phyloP scores from a whole-genome alignment of 148 eudicot genomes.

The Arctostaphylos glauca region DNA sequence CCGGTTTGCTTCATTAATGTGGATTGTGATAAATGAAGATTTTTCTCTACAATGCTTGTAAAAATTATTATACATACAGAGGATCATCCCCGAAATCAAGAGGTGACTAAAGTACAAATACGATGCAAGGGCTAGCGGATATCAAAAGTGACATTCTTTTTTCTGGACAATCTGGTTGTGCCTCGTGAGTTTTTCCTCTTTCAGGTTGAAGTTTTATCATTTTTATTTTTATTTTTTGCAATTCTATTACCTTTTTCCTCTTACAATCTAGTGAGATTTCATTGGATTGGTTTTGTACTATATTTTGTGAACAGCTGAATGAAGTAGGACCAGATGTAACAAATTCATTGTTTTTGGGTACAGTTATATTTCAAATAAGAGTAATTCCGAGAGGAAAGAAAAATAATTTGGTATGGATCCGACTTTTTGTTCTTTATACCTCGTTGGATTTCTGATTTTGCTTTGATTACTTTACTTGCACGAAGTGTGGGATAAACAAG shows the following conservation, averaged over 20 bases:
- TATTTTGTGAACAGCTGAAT: constrained; percentile 26
- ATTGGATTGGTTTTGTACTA: constrained; percentile 42
- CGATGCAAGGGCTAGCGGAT: constrained; percentile 42
- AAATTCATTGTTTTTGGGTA: constrained; percentile 23
- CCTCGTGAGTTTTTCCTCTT: constrained; percentile 14
- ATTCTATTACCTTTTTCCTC: constrained; percentile 19
- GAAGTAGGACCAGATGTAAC: constrained; percentile 23
- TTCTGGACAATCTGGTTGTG: constrained; percentile 28
- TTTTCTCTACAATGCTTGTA: constrained; percentile 12
- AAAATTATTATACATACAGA: constrained; percentile 43
- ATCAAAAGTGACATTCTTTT: constrained; percentile 17
- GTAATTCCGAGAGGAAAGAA: neutral
- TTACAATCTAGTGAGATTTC: constrained; percentile 18
- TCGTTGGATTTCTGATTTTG: neutral
- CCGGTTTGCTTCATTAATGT: constrained; percentile 66
- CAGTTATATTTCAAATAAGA: constrained; percentile 8
- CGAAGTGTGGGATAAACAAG: neutral
- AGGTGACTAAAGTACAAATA: constrained; percentile 16
- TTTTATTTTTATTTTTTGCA: neutral
- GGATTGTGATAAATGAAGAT: constrained; percentile 14
- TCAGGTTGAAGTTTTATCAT: constrained; percentile 9
- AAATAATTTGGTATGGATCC: neutral
- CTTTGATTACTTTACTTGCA: neutral
- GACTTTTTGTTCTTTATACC: neutral
- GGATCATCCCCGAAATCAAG: constrained; percentile 13